These are phyloP conservation scores for Podaxis sp. DNA, from an alignment of 768 basidiomycete genomes.

Conservation along the genomic window DNA sequence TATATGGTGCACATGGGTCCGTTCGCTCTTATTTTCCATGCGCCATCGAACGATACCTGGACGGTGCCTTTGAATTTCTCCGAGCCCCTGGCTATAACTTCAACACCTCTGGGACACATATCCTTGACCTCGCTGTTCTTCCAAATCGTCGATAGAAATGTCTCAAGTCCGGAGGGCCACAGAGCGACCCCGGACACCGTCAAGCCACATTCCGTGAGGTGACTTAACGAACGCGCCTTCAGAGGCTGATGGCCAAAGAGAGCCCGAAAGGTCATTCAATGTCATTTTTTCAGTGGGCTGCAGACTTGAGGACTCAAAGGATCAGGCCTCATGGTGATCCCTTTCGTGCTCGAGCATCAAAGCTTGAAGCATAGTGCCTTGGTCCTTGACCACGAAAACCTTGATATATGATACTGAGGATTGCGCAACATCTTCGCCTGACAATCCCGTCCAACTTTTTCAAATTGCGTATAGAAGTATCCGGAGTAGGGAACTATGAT, in stretches of 20 bases:
- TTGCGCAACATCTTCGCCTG: background rate
- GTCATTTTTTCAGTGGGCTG: background rate
- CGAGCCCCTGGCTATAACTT: background rate
- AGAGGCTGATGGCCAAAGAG: background rate
- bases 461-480: no score
- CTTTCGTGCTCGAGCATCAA: background rate
- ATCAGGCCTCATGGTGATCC: background rate
- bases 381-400: background rate
- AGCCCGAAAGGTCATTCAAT: background rate
- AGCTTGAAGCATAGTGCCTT: background rate
- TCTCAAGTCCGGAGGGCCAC: constrained; percentile 4
- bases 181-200: constrained; percentile 4
- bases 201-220: constrained; percentile 6
- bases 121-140: background rate
- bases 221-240: background rate
- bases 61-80: background rate
- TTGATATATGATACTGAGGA: background rate
- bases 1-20: background rate
- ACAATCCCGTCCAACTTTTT: background rate
- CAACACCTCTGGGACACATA: background rate
- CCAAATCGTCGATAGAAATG: background rate
- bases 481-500: no score
- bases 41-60: background rate
- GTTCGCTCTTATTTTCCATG: background rate
- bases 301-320: background rate